A percentile compares a stretch with the other conserved stretches of the same genome.
Evolutionary conservation across 1,284 basidiomycete species (phyloP).

Genomic region (Porogramme epimiltina): DNA sequence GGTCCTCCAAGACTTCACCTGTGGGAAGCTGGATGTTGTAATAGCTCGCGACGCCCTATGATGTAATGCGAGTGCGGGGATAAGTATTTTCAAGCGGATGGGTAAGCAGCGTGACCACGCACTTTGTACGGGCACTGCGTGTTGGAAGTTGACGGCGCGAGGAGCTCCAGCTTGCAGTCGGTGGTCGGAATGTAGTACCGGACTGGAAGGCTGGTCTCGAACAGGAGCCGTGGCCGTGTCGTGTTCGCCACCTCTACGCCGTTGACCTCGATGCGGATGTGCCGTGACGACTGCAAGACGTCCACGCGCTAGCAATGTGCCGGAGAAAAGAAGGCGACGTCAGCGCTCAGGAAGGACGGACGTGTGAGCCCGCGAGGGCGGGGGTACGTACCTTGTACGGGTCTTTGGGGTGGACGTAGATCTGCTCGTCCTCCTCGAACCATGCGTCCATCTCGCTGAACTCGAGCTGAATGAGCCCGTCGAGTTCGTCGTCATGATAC

Average conservation of each 20-base stretch:
- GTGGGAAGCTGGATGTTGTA: conserved; percentile 51
- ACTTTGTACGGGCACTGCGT: conserved; percentile 70
- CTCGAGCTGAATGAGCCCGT: conserved; percentile 49
- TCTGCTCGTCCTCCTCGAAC: conserved; percentile 70
- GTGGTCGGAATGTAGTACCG: conserved; percentile 64
- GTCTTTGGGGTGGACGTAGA: conserved; percentile 64
- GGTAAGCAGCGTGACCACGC: background rate
- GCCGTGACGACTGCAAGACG: conserved; percentile 58
- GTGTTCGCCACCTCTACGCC: conserved; percentile 66
- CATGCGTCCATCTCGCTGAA: conserved; percentile 59
- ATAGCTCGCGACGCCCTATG: conserved; percentile 62
- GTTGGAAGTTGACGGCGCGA: conserved; percentile 47
- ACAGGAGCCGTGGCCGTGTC: conserved; percentile 51
- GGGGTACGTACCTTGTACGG: conserved; percentile 58
- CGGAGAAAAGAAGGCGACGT: background rate
- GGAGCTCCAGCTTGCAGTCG: conserved; percentile 53
- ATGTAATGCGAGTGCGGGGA: background rate
- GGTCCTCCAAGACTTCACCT: conserved; percentile 45
- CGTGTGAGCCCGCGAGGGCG: background rate
- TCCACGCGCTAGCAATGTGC: conserved; percentile 51
- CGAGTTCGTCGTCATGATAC: conserved; percentile 44
- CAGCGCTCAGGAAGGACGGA: background rate
- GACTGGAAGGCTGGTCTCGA: conserved; percentile 57
- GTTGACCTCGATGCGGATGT: conserved; percentile 59
- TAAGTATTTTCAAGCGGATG: background rate